phyloP scores from a whole-genome alignment of 176 grass and related monocot species.

The Themeda triandra region DNA sequence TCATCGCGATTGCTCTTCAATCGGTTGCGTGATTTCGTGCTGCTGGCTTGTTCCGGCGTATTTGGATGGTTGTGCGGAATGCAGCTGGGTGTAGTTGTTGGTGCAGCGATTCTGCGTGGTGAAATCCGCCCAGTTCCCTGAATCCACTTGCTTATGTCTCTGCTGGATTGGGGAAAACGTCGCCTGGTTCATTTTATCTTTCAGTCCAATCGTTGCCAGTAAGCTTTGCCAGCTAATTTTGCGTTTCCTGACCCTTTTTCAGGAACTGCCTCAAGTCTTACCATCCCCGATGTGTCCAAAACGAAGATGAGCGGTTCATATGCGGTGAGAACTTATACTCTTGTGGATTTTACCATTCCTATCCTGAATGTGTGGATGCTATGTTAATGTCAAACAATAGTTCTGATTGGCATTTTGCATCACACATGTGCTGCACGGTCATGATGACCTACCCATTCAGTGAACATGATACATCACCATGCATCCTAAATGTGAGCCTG shows the following conservation, averaged over 20 bases:
- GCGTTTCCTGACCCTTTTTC: constrained; percentile 33
- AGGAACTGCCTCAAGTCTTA: constrained; percentile 86
- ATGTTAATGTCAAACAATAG: not conserved
- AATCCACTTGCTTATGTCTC: not conserved
- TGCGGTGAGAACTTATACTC: constrained; percentile 49
- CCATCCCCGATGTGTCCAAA: constrained; percentile 50
- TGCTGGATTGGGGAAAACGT: not conserved
- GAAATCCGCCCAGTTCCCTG: not conserved
- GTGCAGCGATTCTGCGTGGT: not conserved
- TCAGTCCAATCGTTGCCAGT: not conserved
- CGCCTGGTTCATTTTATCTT: not conserved
- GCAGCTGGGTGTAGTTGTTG: not conserved
- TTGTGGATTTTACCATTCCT: not conserved
- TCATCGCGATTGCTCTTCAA: not conserved
- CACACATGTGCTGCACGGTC: not conserved
- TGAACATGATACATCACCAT: not conserved
- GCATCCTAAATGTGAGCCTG: not conserved
- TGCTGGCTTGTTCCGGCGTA: not conserved
- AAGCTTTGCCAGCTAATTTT: constrained; percentile 8
- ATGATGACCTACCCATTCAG: not conserved
- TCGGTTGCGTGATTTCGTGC: not conserved
- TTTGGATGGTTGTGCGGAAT: not conserved
- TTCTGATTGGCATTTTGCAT: not conserved
- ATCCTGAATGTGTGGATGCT: not conserved
- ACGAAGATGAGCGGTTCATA: constrained; percentile 43